These are phyloP conservation scores for Podospora conica DNA, from an alignment of 495 filamentous ascomycete genomes.

Conservation along the genomic window DNA sequence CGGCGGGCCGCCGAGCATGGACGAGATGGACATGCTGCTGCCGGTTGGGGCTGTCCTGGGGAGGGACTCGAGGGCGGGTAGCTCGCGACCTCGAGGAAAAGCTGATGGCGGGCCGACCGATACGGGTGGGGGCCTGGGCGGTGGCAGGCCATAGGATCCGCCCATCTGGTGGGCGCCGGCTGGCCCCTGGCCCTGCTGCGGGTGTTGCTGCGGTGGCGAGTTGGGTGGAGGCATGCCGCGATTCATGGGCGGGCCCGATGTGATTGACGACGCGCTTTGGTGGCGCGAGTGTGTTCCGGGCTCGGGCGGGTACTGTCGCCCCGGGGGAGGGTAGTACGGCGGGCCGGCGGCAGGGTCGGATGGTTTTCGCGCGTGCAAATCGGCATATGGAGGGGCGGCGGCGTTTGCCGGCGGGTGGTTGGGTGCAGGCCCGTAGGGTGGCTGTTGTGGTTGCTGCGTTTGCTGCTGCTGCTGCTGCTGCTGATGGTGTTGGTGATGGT, in stretches of 20 bases:
- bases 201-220: slow-evolving; percentile 44
- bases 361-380: slow-evolving; percentile 44
- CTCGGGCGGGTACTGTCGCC: slow-evolving; percentile 42
- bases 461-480: background rate
- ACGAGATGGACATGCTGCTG: slow-evolving; percentile 93
- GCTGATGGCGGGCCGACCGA: slow-evolving; percentile 46
- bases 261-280: slow-evolving; percentile 47
- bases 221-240: slow-evolving; percentile 48
- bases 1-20: slow-evolving; percentile 73
- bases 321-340: slow-evolving; percentile 36
- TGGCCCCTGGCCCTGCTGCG: slow-evolving; percentile 30
- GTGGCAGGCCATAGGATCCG: slow-evolving; percentile 40
- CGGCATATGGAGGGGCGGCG: slow-evolving; percentile 31
- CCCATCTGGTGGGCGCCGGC: slow-evolving; percentile 37
- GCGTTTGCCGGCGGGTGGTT: slow-evolving; percentile 21
- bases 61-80: slow-evolving; percentile 47
- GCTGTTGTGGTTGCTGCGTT: background rate
- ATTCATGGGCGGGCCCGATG: slow-evolving; percentile 37
- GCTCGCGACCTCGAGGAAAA: slow-evolving; percentile 48
- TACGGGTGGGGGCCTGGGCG: slow-evolving; percentile 45
- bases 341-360: slow-evolving; percentile 31
- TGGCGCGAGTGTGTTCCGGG: slow-evolving; percentile 46
- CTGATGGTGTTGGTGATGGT: background rate
- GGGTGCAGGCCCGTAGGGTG: slow-evolving; percentile 22
- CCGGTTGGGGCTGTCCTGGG: slow-evolving; percentile 41